Evolutionary conservation across 768 basidiomycete genomes (phyloP), one percentile per base, ranked within the genome.

Genomic region (Boletus tomentosulus): DNA sequence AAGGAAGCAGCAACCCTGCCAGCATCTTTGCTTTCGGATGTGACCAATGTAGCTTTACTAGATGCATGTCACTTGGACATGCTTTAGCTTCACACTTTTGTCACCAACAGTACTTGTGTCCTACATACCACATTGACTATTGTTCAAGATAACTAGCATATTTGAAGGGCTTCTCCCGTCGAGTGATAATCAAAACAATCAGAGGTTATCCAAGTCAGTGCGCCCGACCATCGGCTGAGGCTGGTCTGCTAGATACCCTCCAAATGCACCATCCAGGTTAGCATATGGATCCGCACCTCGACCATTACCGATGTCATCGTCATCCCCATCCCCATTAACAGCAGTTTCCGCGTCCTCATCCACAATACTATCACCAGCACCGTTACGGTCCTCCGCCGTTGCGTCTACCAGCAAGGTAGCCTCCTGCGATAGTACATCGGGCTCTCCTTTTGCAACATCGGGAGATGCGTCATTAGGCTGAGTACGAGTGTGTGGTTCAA

Each of bases 261-360:
- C 84, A 62, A 93, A 91, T 47, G 87, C 89, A 37, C 82, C 79
- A 59, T 78, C 88, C 50, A 97, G 71, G 57, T 86, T 86, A 6
- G 89, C 91, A 67, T 97, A 97, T 24, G 92, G 92, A 71, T 95
- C 92, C 10, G 63, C 54, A 16, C 50, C 54, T 48, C 63, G 61
- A 38, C 66, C 62, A 13, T 61, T 62, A 51, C 69, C 68, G 33
- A 72, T 67, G 16, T 73, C 74, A 34, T 68, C 76, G 37, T 78
- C 77, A 42, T 79, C 77, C 34, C 72, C 72, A 10, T 68, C 73
- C 34, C 72, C 72, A 10, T 68, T 72, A n/a, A n/a, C 30, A 22
- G 64, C 70, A 33, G 13, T 43, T 25, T 53, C 65, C 24, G 37
- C 42, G 10, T 69, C 66, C 37, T 64, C 66, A 39, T 64, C 66